phyloP scores from a whole-genome alignment of 257 asterid species.

The Solanum boliviense region DNA sequence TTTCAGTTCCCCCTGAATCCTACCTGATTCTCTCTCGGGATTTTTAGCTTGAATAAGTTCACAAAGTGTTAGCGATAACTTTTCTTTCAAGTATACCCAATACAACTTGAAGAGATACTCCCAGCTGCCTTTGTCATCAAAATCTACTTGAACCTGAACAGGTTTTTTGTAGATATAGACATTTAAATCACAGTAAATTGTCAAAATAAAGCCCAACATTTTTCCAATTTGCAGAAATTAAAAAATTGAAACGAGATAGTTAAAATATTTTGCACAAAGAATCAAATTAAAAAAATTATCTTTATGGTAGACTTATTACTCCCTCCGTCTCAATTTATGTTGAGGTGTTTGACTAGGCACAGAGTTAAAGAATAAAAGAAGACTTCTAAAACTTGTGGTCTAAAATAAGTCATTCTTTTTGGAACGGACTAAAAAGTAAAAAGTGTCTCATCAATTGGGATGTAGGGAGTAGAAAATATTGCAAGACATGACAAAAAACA shows the following conservation, averaged over 20 bases:
- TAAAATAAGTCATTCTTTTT: background rate
- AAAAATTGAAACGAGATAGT: background rate
- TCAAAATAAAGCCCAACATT: background rate
- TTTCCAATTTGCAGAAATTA: background rate
- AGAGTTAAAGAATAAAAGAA: background rate
- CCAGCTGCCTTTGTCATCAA: slow-evolving; percentile 81
- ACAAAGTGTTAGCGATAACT: slow-evolving; percentile 41
- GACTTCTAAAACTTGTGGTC: background rate
- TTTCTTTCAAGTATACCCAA: slow-evolving; percentile 58
- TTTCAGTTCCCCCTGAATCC: slow-evolving; percentile 1
- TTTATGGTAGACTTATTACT: background rate
- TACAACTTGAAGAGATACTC: slow-evolving; percentile 86
- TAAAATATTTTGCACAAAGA: background rate
- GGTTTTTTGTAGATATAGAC: background rate
- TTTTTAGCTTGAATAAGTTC: slow-evolving; percentile 62
- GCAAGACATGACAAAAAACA: background rate
- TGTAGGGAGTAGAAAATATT: background rate
- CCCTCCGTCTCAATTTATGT: background rate
- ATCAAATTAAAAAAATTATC: background rate
- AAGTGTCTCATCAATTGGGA: background rate
- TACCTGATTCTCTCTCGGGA: slow-evolving; percentile 30
- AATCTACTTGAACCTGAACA: slow-evolving; percentile 69
- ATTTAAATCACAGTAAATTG: background rate
- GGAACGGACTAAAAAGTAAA: background rate
- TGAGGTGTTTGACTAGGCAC: background rate